Evolutionary conservation across 169 alveolate genomes (phyloP).

Genomic region (Cryptosporidium muris): DNA sequence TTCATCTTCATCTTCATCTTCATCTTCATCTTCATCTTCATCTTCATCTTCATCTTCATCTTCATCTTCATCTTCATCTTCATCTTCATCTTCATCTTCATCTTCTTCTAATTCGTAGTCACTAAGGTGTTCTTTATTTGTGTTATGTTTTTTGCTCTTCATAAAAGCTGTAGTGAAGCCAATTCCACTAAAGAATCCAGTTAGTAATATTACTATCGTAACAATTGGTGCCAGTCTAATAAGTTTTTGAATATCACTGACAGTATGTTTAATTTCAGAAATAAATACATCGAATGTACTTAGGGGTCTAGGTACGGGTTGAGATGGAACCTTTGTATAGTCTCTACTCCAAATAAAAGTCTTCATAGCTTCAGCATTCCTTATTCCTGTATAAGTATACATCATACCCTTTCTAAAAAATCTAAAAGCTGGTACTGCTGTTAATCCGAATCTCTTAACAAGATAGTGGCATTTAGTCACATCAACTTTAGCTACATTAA

Average conservation of each 20-base stretch:
- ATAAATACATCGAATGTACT: conserved; percentile 20
- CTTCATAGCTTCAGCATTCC: conserved; percentile 51
- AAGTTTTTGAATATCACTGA: conserved; percentile 27
- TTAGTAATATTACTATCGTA: conserved; percentile 26
- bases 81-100: conserved; percentile 11
- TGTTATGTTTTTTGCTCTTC: neutral
- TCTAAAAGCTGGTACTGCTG: conserved; percentile 64
- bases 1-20: conserved; percentile 42
- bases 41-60: conserved; percentile 45
- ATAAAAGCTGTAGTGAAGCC: conserved; percentile 8
- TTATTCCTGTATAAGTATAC: conserved; percentile 60
- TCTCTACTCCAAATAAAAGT: conserved; percentile 59
- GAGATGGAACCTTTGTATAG: conserved; percentile 39
- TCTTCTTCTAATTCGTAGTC: neutral
- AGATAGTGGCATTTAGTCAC: conserved; percentile 33
- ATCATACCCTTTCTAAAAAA: conserved; percentile 48
- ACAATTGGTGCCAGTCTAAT: conserved; percentile 43
- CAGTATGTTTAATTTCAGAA: conserved; percentile 43
- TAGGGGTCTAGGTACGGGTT: conserved; percentile 39
- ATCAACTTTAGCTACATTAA: conserved; percentile 57
- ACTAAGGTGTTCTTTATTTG: neutral
- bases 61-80: conserved; percentile 30
- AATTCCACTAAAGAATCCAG: conserved; percentile 49
- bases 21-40: conserved; percentile 13
- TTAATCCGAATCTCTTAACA: conserved; percentile 35